Evolutionary conservation across 2,329 filamentous ascomycete genomes (phyloP), one percentile per base, ranked within the genome.

Genomic region (Stromatinia cepivora): DNA sequence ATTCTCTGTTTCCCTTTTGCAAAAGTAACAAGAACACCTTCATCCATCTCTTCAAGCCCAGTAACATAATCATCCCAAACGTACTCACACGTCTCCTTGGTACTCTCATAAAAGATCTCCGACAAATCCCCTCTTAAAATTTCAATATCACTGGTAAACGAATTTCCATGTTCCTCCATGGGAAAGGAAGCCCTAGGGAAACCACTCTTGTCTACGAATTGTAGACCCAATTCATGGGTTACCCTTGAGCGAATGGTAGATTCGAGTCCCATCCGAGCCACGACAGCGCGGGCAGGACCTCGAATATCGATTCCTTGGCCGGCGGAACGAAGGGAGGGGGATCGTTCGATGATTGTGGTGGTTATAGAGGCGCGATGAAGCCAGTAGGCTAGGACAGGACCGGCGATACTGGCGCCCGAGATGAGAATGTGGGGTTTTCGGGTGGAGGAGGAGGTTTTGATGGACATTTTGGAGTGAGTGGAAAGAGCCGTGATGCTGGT

Each of bases 221-320:
- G 74, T 15, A 85, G 70, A 10, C 84, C 84, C 42, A 81, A 76
- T 71, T 85, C 79, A 0, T 79, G 78, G 1, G 80, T 80, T 1
- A 73, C 77, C 46, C 79, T 79, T 56, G 77, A 75, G 25, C 75
- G 77, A n/a, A 82, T 79, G 0, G 77, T 76, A 54, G 81, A 79
- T 75, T 82, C 78, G 0, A 80, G 80, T 0, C 81, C 79, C 72
- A 81, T 82, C 54, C 76, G 78, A 3, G 78, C 75, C 76, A 82
- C 81, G 1, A 81, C 75, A 1, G 76, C 74, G 6, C 81, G 78
- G 2, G 79, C 80, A 3, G 73, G 74, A 10, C 76, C 79, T 79
- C 84, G 82, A 4, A 88, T 78, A 72, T 88, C 87, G 39, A 88
- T 76, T 58, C 86, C 84, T 13, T 83, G 81, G 0, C 86, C 86